Evolutionary conservation across 2,329 filamentous ascomycete genomes (phyloP).

Genomic region (Colletotrichum phormii): DNA sequence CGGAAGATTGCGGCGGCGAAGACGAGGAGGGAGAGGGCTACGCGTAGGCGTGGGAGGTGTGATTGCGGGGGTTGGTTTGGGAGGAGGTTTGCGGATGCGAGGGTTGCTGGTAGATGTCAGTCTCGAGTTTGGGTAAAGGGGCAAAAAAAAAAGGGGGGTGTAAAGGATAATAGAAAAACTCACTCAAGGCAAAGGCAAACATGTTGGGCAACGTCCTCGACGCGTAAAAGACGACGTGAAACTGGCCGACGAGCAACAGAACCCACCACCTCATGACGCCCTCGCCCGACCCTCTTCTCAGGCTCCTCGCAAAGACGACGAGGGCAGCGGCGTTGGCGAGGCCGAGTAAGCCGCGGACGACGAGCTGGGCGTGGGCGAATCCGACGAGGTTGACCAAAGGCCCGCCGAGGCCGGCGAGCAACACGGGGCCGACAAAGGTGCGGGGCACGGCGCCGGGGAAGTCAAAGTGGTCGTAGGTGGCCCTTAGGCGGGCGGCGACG

Average conservation of each 20-base stretch:
- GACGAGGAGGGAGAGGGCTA: conserved; percentile 81
- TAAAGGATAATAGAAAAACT: conserved; percentile 46
- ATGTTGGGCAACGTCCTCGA: conserved; percentile 94
- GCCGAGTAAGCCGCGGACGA: conserved; percentile 83
- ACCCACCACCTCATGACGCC: conserved; percentile 82
- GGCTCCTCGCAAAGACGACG: conserved; percentile 70
- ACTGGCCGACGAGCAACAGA: conserved; percentile 83
- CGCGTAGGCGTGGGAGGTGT: conserved; percentile 60
- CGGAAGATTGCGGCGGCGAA: conserved; percentile 87
- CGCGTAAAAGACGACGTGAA: conserved; percentile 93
- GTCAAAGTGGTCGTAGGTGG: conserved; percentile 86
- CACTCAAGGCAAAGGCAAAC: conserved; percentile 91
- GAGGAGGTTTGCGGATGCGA: conserved; percentile 67
- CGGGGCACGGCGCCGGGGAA: conserved; percentile 94
- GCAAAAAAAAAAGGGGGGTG: not conserved
- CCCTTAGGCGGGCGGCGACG: conserved; percentile 63
- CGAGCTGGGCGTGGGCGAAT: conserved; percentile 66
- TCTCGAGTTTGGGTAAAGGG: not conserved
- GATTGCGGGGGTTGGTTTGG: conserved; percentile 45
- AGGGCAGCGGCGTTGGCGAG: conserved; percentile 79
- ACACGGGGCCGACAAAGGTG: conserved; percentile 85
- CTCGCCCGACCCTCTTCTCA: conserved; percentile 76
- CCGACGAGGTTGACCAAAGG: conserved; percentile 71
- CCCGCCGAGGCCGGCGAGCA: conserved; percentile 79
- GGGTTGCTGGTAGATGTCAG: conserved; percentile 64